Percentiles rank a stretch among this genome's conserved stretches.
Evolutionary conservation across 2,329 filamentous ascomycete species (phyloP).

Genomic region (Penicillium hesseltinei): DNA sequence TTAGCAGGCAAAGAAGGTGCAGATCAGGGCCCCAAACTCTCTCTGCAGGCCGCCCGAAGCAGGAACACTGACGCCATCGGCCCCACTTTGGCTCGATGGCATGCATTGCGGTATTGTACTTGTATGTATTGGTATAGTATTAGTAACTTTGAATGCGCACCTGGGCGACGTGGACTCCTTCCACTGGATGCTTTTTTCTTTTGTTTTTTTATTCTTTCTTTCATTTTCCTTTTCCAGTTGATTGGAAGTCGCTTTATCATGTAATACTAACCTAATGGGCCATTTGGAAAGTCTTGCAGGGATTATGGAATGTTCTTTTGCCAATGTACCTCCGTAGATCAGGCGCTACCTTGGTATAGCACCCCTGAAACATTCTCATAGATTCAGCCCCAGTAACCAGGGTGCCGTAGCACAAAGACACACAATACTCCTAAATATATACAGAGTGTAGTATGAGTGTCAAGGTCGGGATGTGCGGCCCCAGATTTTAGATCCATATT

Average conservation of each 20-base stretch:
- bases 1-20: slow-evolving; percentile 6
- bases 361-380: slow-evolving; percentile 3
- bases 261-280: background rate
- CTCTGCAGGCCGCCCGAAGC: slow-evolving; percentile 26
- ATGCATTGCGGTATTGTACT: slow-evolving; percentile 10
- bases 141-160: background rate
- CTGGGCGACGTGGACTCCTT: slow-evolving; percentile 3
- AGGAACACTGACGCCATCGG: slow-evolving; percentile 28
- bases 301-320: slow-evolving; percentile 23
- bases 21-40: slow-evolving; percentile 25
- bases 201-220: background rate
- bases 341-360: background rate
- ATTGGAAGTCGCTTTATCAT: background rate
- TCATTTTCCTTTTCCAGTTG: background rate
- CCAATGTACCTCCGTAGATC: slow-evolving; percentile 11
- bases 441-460: slow-evolving; percentile 2
- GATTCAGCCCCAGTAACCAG: slow-evolving; percentile 7
- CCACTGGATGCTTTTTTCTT: background rate
- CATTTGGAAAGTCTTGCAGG: slow-evolving; percentile 9
- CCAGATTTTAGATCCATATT: slow-evolving; percentile 28
- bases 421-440: background rate
- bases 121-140: slow-evolving; percentile 3
- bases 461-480: slow-evolving; percentile 25
- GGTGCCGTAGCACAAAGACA: background rate
- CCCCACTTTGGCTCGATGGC: slow-evolving; percentile 20